These are phyloP conservation scores for Thymus quinquecostatus DNA, from an alignment of 257 asterid genomes.

Conservation along the genomic window DNA sequence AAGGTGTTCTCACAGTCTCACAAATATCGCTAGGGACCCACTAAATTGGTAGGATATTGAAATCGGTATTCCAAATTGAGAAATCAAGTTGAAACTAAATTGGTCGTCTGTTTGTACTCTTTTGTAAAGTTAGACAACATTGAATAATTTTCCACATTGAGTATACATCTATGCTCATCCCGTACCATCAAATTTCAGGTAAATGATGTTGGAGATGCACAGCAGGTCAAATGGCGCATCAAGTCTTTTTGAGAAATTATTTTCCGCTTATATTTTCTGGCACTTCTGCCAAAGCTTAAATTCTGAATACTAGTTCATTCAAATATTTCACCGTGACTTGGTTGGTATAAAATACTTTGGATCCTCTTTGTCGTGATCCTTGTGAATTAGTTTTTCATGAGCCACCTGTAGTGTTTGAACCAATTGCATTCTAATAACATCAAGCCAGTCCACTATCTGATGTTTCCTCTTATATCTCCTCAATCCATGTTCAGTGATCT, in stretches of 20 bases:
- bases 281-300: background rate
- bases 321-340: background rate
- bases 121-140: background rate
- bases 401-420: constrained; percentile 24
- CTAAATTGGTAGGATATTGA: too few relatives aligned
- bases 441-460: constrained; percentile 28
- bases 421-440: constrained; percentile 25
- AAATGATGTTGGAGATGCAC: background rate
- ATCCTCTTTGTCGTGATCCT: background rate
- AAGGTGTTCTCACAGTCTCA: background rate
- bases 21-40: background rate
- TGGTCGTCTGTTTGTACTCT: background rate
- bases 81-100: too few relatives aligned
- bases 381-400: background rate
- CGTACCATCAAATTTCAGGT: background rate
- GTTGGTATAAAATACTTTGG: background rate
- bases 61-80: too few relatives aligned
- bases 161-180: background rate
- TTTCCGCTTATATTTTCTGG: background rate
- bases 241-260: background rate
- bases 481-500: constrained; percentile 8
- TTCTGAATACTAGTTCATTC: background rate
- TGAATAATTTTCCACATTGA: background rate
- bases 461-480: constrained; percentile 16
- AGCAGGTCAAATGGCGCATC: background rate